Conservation (phyloP, 2,329 filamentous ascomycete genomes). For the Venturia carpophila region DNA sequence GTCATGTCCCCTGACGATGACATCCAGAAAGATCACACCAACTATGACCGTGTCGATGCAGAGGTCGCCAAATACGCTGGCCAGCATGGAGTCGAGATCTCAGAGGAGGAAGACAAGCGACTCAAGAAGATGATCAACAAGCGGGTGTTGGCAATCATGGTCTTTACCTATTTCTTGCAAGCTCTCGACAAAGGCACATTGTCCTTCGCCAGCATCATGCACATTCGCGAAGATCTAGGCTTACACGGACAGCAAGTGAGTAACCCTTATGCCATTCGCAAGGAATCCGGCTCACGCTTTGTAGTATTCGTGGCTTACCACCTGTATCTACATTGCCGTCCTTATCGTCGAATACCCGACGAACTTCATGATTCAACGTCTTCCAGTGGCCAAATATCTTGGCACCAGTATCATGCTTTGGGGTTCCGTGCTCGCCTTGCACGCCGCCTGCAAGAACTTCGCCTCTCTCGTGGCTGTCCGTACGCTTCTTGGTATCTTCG, state of each 20-base stretch:
- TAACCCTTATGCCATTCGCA: neutral
- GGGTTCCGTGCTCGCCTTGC: conserved; percentile 53
- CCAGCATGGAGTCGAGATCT: conserved; percentile 48
- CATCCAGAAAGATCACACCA: conserved; percentile 44
- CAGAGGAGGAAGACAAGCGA: conserved; percentile 51
- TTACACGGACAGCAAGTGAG: conserved; percentile 12
- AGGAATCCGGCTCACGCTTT: conserved; percentile 17
- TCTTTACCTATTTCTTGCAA: conserved; percentile 65
- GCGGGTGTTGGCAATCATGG: conserved; percentile 62
- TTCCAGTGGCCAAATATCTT: conserved; percentile 61
- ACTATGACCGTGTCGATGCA: conserved; percentile 56
- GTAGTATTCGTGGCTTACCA: conserved; percentile 64
- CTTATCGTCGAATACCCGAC: conserved; percentile 66
- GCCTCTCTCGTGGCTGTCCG: conserved; percentile 52
- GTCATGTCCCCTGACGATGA: conserved; percentile 39
- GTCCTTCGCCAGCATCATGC: conserved; percentile 45
- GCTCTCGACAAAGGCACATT: conserved; percentile 61
- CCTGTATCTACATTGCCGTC: conserved; percentile 66
- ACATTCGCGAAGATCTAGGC: conserved; percentile 36
- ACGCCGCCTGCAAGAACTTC: conserved; percentile 55
- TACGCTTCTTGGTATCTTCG: conserved; percentile 62
- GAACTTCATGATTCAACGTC: conserved; percentile 55
- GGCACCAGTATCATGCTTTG: conserved; percentile 56
- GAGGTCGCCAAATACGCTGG: conserved; percentile 64
- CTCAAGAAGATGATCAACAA: conserved; percentile 59